Base-by-base conservation (phyloP, 345 rosid genomes). In the Acer campestre region DNA sequence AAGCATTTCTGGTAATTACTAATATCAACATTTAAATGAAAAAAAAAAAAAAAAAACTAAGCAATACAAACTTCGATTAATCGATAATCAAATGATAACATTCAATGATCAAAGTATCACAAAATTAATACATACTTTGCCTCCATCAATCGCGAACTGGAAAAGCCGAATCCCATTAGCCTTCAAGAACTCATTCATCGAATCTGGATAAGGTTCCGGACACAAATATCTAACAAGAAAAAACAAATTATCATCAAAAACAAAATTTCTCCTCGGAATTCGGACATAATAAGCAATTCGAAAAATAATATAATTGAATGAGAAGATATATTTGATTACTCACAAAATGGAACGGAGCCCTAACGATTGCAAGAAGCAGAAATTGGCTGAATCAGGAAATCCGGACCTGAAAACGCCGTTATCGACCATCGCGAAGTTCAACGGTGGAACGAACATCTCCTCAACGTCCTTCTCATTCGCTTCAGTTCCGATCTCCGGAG, bases 141-240 rank as follows among this genome's bases (percentile, higher is more conserved):
- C 81, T 78, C 91, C 88, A 25, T 90, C 96, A 44, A 91, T 93
- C 51, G 94, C 93, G 70, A 93, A 91, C 67, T 93, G 98, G 81
- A 87, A 90, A n/a, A 90, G 91, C 63, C 51, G 70, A 75, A 93
- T 89, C 61, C 85, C 87, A 62, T 88, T 86, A 18, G 88, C 83
- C 78, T 85, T 81, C 58, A 91, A 82, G 77, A 89, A 90, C 68
- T 88, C 90, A n/a, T 16, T 65, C 46, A 87, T 90, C 62, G 83
- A 81, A 75, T 89, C 89, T 38, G 93, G 92, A 80, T 90, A 90
- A 25, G 91, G 82, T 70, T 91, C 96, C 0, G 90, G 92, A 76
- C 94, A 93, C 86, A 91, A 73, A 83, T 86, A 88, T 87, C 98
- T 90, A 76, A 7, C 55, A 75, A 74, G 20, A 70, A 2, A 14